Percentiles rank a stretch among this genome's conserved stretches.
phyloP scores from a whole-genome alignment of 192 early-diverging fungal genomes.

The Lobosporangium transversale region DNA sequence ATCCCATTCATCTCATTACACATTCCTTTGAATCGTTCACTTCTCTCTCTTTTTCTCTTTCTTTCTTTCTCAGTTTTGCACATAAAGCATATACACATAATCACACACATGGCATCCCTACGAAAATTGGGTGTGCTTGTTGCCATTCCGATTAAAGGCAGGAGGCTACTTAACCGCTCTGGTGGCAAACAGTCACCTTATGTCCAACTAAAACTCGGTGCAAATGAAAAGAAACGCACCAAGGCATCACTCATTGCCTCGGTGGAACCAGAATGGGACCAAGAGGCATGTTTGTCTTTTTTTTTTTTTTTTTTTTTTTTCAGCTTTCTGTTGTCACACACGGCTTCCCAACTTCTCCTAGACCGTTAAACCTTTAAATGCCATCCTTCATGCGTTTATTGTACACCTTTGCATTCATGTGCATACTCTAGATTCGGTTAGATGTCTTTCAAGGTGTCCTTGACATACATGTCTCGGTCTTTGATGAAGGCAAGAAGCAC shows the following conservation, averaged over 20 bases:
- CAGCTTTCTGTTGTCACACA: too few relatives aligned
- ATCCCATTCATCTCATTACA: not conserved
- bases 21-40: not conserved
- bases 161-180: conserved; percentile 33
- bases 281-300: conserved; percentile 27
- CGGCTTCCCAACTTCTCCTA: not conserved
- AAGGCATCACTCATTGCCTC: conserved; percentile 46
- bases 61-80: not conserved
- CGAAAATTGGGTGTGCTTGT: conserved; percentile 43
- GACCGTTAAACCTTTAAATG: too few relatives aligned
- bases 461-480: conserved; percentile 26
- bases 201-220: conserved; percentile 34
- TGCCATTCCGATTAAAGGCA: conserved; percentile 49
- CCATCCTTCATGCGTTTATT: too few relatives aligned
- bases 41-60: not conserved
- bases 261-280: conserved; percentile 52
- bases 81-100: not conserved
- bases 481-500: conserved; percentile 42
- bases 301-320: too few relatives aligned
- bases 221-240: conserved; percentile 44
- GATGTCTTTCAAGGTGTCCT: conserved; percentile 42
- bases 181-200: conserved; percentile 46
- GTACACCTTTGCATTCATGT: too few relatives aligned
- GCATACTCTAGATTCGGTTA: conserved; percentile 44
- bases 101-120: conserved; percentile 2